Evolutionary conservation across 306 rosid genomes (phyloP), one percentile per base, ranked within the genome.

Genomic region (Datisca glomerata): DNA sequence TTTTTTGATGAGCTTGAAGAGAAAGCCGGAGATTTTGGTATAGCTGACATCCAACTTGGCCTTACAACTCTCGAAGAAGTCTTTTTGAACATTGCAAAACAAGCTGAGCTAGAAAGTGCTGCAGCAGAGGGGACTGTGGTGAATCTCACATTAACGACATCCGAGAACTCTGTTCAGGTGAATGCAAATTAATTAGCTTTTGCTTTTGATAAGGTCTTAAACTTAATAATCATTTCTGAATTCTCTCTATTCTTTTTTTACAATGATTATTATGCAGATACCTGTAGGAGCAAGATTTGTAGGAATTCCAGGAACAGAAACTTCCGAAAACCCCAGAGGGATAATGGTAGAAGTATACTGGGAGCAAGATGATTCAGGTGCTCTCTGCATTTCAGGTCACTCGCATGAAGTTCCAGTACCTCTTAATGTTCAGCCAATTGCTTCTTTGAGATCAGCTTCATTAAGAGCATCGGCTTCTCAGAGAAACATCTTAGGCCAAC

Each of bases 41-140:
- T 87, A 63, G 65, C 80, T 12, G 81, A 80, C 67, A 69, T 83
- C 57, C 93, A 83, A 51, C 74, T 87, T 22, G 76, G 94, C 20
- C 85, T 83, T 23, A 47, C 97, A 18, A 89, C 86, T 49, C 95
- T 89, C 1, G 91, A 80, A 65, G 95, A 80, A 73, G 97, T 83
- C 34, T 83, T 83, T 79, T 65, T 83, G 69, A 89, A 73, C 44
- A 74, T 83, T n/a, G 95, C 93, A 23, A 68, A 53, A 59, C 76
- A 72, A 34, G 94, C 96, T 24, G 93, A 82, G 78, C 74, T 82
- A 49, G 94, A 87, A 57, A 62, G 49, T 38, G 96, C 96, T 45
- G 56, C 72, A 46, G 89, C 77, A 18, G 93, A 79, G 55, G 93
- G 85, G 62, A 69, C 67, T 34, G 13, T 65, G 47, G 72, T 52